Evolutionary conservation across 179 eudicot genomes (phyloP).

Genomic region (Corrigiola litoralis): DNA sequence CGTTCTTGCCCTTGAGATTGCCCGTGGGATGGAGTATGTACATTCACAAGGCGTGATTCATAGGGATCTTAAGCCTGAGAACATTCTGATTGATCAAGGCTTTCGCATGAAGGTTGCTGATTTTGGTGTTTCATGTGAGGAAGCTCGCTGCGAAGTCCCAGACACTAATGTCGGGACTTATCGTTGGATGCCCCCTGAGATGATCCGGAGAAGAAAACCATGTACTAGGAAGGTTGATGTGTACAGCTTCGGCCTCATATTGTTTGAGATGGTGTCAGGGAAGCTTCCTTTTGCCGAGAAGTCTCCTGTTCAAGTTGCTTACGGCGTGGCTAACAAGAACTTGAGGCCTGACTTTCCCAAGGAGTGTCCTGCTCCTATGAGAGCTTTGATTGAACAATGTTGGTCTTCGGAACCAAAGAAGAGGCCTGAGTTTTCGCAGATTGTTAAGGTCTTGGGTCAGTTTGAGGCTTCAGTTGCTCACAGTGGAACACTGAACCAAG

Average conservation of each 20-base stretch:
- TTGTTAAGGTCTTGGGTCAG: constrained; percentile 17
- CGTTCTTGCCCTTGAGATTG: constrained; percentile 50
- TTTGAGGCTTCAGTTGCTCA: constrained; percentile 44
- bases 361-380: constrained; percentile 11
- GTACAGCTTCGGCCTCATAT: constrained; percentile 65
- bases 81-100: constrained; percentile 44
- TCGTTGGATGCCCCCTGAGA: constrained; percentile 90
- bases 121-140: constrained; percentile 62
- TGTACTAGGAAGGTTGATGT: constrained; percentile 65
- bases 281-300: constrained; percentile 49
- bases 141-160: constrained; percentile 34
- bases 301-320: constrained; percentile 68
- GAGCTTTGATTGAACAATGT: constrained; percentile 10
- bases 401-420: constrained; percentile 11
- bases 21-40: constrained; percentile 66
- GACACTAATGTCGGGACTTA: constrained; percentile 59
- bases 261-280: constrained; percentile 67
- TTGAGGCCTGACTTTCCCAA: constrained; percentile 10
- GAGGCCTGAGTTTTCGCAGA: constrained; percentile 20
- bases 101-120: constrained; percentile 58
- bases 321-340: constrained; percentile 59
- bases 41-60: constrained; percentile 69
- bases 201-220: constrained; percentile 43
- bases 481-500: constrained; percentile 47
- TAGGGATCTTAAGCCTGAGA: constrained; percentile 68